These are phyloP conservation scores for Mycena sp. DNA, from an alignment of 1,284 basidiomycete genomes.

Conservation along the genomic window DNA sequence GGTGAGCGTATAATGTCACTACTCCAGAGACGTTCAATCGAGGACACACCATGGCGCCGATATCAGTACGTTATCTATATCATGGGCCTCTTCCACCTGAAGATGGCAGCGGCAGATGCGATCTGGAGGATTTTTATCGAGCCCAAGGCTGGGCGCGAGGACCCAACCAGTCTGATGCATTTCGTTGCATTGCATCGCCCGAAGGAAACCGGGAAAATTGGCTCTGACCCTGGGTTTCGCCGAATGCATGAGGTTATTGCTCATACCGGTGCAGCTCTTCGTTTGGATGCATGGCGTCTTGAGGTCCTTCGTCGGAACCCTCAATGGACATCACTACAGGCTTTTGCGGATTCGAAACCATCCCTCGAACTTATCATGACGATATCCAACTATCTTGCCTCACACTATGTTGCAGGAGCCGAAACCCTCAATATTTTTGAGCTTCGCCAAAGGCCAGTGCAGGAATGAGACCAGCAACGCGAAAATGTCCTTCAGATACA, in stretches of 20 bases:
- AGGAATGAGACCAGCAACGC: slow-evolving; percentile 35
- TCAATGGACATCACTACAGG: slow-evolving; percentile 45
- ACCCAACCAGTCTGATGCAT: slow-evolving; percentile 32
- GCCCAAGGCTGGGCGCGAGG: slow-evolving; percentile 21
- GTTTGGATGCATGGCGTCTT: slow-evolving; percentile 19
- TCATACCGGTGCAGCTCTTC: slow-evolving; percentile 33
- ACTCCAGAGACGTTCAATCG: slow-evolving; percentile 31
- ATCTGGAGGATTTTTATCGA: slow-evolving; percentile 43
- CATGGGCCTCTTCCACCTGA: slow-evolving; percentile 48
- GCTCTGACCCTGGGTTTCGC: slow-evolving; percentile 43
- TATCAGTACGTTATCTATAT: slow-evolving; percentile 44
- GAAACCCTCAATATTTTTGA: slow-evolving; percentile 29
- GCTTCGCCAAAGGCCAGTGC: neutral
- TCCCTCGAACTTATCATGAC: slow-evolving; percentile 26
- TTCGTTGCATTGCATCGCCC: slow-evolving; percentile 36
- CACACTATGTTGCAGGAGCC: slow-evolving; percentile 31
- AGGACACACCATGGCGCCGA: slow-evolving; percentile 34
- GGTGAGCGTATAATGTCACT: slow-evolving; percentile 36
- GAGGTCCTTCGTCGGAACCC: slow-evolving; percentile 18
- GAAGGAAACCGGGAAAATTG: slow-evolving; percentile 41
- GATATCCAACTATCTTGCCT: slow-evolving; percentile 30
- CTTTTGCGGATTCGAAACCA: slow-evolving; percentile 37
- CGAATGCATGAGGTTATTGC: slow-evolving; percentile 46
- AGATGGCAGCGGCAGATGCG: slow-evolving; percentile 49
- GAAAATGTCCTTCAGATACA: slow-evolving; percentile 42